phyloP scores from a whole-genome alignment of 495 filamentous ascomycete species.

The Trichoderma parareesei region DNA sequence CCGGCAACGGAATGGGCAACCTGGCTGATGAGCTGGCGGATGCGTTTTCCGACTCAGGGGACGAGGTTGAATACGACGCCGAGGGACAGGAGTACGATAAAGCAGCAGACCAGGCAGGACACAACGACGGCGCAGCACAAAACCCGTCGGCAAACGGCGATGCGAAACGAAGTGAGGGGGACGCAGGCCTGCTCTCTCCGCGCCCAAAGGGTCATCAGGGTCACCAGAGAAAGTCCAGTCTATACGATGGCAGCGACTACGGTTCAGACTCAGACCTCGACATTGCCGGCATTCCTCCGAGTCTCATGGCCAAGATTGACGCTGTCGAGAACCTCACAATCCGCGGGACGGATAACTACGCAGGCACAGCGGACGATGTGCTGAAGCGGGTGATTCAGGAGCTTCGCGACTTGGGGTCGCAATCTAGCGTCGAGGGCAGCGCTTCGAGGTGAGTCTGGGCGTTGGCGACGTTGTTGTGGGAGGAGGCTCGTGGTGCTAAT shows the following conservation, averaged over 20 bases:
- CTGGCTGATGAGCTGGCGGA: conserved; percentile 73
- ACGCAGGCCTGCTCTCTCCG: conserved; percentile 28
- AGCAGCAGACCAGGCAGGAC: conserved; percentile 24
- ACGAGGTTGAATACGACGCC: conserved; percentile 52
- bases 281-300: conserved; percentile 59
- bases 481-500: background rate
- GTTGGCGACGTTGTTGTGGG: background rate
- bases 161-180: conserved; percentile 36
- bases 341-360: conserved; percentile 64
- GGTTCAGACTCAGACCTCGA: conserved; percentile 68
- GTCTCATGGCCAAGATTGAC: conserved; percentile 66
- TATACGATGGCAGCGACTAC: conserved; percentile 55
- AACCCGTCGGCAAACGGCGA: conserved; percentile 17
- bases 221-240: conserved; percentile 39
- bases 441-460: conserved; percentile 56
- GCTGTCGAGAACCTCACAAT: conserved; percentile 67
- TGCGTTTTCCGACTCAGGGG: conserved; percentile 44
- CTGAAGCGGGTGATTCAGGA: conserved; percentile 64
- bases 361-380: conserved; percentile 57
- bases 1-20: conserved; percentile 42
- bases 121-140: conserved; percentile 16
- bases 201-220: conserved; percentile 34
- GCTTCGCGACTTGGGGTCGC: conserved; percentile 71
- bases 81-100: conserved; percentile 42
- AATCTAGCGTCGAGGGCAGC: conserved; percentile 70